A percentile compares a stretch with the other conserved stretches of the same genome.
These are phyloP conservation scores for Nakazawaea ishiwadae DNA, from an alignment of 805 yeast genomes.

Conservation along the genomic window DNA sequence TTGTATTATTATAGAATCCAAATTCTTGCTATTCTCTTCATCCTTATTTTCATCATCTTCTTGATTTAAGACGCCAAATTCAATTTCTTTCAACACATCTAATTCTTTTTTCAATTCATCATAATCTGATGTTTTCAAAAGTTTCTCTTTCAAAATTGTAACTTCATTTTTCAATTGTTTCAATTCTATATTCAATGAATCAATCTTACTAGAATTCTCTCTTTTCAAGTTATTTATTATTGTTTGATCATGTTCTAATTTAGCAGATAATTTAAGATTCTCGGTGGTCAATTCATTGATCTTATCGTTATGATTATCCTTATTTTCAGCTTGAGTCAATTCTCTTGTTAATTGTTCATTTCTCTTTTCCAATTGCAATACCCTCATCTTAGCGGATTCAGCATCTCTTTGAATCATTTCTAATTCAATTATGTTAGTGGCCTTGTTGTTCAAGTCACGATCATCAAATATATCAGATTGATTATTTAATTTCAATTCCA, in stretches of 20 bases:
- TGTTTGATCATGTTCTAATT: constrained; percentile 46
- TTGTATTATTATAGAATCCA: constrained; percentile 59
- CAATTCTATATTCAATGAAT: constrained; percentile 39
- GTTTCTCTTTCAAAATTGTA: constrained; percentile 40
- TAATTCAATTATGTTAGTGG: constrained; percentile 44
- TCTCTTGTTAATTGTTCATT: constrained; percentile 72
- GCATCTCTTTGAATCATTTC: constrained; percentile 72
- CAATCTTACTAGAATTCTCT: constrained; percentile 27
- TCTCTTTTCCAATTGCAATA: constrained; percentile 67
- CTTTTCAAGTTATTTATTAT: constrained; percentile 19
- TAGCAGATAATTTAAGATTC: constrained; percentile 57
- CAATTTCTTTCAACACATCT: constrained; percentile 65
- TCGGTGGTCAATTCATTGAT: constrained; percentile 61
- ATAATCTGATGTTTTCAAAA: constrained; percentile 60
- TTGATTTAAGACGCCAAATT: constrained; percentile 52
- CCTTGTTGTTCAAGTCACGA: constrained; percentile 22
- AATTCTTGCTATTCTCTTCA: too few species aligned
- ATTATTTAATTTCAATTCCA: constrained; percentile 50
- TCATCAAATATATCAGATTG: constrained; percentile 39
- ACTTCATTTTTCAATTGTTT: constrained; percentile 46
- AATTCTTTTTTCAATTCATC: constrained; percentile 78
- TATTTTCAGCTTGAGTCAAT: constrained; percentile 48
- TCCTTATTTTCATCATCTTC: constrained; percentile 27
- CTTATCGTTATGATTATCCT: constrained; percentile 39
- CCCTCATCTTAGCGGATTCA: constrained; percentile 63